phyloP scores from a whole-genome alignment of 23 red algal species.

The Chondrus crispus region DNA sequence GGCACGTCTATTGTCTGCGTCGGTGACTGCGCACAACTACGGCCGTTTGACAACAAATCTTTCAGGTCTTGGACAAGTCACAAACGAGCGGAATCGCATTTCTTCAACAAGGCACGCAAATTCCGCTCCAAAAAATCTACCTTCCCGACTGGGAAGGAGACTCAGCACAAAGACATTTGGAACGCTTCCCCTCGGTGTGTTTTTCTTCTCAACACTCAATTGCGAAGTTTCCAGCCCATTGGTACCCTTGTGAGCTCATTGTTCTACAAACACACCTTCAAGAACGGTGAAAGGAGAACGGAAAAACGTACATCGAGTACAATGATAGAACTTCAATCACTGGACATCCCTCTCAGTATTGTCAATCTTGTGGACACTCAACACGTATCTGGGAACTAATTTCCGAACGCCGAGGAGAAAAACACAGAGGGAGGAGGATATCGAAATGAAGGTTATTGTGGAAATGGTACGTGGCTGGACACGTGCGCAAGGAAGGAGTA shows the following conservation, averaged over 20 bases:
- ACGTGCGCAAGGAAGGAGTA: neutral
- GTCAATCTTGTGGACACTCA: neutral
- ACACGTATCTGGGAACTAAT: neutral
- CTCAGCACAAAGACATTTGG: too few relatives aligned
- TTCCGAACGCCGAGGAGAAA: too few relatives aligned
- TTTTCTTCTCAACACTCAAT: neutral
- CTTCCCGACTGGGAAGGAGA: too few relatives aligned
- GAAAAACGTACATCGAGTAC: too few relatives aligned
- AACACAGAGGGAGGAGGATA: neutral
- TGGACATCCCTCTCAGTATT: neutral
- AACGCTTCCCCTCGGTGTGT: neutral
- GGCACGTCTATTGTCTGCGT: neutral
- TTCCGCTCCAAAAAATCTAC: too few relatives aligned
- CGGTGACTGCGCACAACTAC: too few relatives aligned
- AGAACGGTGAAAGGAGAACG: neutral
- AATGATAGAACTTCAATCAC: too few relatives aligned
- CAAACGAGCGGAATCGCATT: too few relatives aligned
- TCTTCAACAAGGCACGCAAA: too few relatives aligned
- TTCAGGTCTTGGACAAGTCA: too few relatives aligned
- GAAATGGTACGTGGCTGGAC: neutral
- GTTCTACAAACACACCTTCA: neutral
- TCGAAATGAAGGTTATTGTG: neutral
- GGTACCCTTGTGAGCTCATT: neutral
- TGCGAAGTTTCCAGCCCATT: neutral
- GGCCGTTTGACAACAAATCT: too few relatives aligned